Conservation (phyloP, 805 yeast species). For the Candida montana region DNA sequence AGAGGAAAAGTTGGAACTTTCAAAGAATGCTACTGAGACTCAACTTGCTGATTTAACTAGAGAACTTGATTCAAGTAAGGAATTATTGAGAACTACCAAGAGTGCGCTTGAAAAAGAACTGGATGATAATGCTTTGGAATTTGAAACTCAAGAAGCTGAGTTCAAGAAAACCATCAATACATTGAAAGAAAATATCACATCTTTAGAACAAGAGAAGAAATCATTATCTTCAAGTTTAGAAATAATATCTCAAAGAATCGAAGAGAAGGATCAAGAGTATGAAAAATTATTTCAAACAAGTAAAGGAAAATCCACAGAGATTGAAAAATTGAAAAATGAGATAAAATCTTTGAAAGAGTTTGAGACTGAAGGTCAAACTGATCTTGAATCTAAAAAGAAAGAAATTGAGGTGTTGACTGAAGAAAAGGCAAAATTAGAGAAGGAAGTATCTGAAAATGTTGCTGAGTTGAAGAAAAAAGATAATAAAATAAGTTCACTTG, state of each 20-base stretch:
- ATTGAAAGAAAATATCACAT: slow-evolving; percentile 24
- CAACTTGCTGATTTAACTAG: slow-evolving; percentile 2
- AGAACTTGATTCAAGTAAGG: not conserved
- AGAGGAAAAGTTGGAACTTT: not conserved
- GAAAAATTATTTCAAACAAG: slow-evolving; percentile 14
- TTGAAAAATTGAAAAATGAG: slow-evolving; percentile 5
- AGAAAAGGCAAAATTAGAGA: slow-evolving; percentile 4
- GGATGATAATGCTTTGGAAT: slow-evolving; percentile 23
- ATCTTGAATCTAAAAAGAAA: not conserved
- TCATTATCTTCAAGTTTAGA: slow-evolving; percentile 29
- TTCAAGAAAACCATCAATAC: slow-evolving; percentile 21
- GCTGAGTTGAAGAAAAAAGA: slow-evolving; percentile 13
- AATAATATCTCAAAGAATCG: slow-evolving; percentile 29
- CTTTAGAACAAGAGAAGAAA: slow-evolving; percentile 28
- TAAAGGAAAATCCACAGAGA: slow-evolving; percentile 10
- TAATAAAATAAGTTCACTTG: slow-evolving; percentile 11
- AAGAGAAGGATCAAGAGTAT: slow-evolving; percentile 21
- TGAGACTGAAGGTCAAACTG: not conserved
- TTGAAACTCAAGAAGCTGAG: slow-evolving; percentile 26
- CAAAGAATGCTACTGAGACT: not conserved
- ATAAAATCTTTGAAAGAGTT: not conserved
- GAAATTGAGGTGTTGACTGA: not conserved
- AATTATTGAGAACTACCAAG: not conserved
- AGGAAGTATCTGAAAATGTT: slow-evolving; percentile 1
- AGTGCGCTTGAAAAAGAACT: slow-evolving; percentile 19